A percentile compares a stretch with the other conserved stretches of the same genome.
phyloP scores from a whole-genome alignment of 1,139 yeast species.

The Zygosaccharomyces pseudobailii region DNA sequence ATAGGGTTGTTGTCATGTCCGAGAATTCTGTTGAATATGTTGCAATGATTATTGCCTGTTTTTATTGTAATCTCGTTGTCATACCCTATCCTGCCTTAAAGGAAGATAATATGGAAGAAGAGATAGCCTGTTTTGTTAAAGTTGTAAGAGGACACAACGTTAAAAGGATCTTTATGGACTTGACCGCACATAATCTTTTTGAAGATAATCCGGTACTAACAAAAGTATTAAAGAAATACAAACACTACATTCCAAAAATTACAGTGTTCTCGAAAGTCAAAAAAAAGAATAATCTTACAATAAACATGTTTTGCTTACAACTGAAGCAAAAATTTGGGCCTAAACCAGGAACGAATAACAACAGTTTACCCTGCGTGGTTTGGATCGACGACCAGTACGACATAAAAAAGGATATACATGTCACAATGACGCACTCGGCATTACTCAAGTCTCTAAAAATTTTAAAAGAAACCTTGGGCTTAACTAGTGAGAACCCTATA shows the following conservation, averaged over 20 bases:
- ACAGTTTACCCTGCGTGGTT: constrained; percentile 25
- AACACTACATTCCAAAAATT: constrained; percentile 27
- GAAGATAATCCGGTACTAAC: constrained; percentile 45
- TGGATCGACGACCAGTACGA: constrained; percentile 35
- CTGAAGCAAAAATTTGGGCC: constrained; percentile 20
- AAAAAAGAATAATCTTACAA: constrained; percentile 20
- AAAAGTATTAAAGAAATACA: constrained; percentile 45
- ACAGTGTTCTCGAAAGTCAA: constrained; percentile 32
- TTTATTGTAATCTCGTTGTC: constrained; percentile 73
- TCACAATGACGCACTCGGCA: constrained; percentile 47
- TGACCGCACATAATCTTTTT: constrained; percentile 65
- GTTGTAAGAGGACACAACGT: constrained; percentile 68
- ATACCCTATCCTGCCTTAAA: constrained; percentile 79
- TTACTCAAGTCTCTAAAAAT: constrained; percentile 80
- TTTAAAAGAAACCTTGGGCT: constrained; percentile 85
- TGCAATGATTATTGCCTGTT: constrained; percentile 80
- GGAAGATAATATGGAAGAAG: constrained; percentile 65
- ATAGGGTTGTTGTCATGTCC: constrained; percentile 73
- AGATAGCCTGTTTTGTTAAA: constrained; percentile 62
- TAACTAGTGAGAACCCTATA: constrained; percentile 66
- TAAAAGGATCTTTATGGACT: constrained; percentile 68
- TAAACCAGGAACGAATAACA: constrained; percentile 21
- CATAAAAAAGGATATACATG: constrained; percentile 24
- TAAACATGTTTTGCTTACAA: constrained; percentile 18
- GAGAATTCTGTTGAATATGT: constrained; percentile 85